phyloP scores from a whole-genome alignment of 1,284 basidiomycete species.

The Ustilago sp. region DNA sequence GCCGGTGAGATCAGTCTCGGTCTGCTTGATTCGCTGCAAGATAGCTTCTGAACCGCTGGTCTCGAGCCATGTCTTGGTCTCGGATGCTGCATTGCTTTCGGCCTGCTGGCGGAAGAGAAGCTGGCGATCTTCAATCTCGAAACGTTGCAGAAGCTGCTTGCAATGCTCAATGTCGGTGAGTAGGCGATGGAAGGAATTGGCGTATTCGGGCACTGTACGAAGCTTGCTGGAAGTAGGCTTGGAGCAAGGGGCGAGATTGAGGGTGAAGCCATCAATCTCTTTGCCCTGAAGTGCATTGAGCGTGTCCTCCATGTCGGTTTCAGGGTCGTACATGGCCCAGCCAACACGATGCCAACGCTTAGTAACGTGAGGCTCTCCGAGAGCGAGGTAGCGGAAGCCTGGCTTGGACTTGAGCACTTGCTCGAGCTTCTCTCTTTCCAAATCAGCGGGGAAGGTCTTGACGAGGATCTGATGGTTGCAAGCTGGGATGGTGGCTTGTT shows the following conservation, averaged over 20 bases:
- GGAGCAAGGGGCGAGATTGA: conserved; percentile 57
- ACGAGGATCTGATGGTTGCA: conserved; percentile 59
- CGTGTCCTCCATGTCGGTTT: conserved; percentile 52
- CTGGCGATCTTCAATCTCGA: conserved; percentile 58
- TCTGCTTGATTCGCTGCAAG: conserved; percentile 26
- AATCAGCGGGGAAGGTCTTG: conserved; percentile 55
- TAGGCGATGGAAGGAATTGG: conserved; percentile 57
- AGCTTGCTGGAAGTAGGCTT: conserved; percentile 59
- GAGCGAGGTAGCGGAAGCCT: conserved; percentile 62
- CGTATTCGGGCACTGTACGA: conserved; percentile 56
- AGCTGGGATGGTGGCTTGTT: conserved; percentile 54
- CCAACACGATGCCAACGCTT: conserved; percentile 60
- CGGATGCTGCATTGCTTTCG: conserved; percentile 13
- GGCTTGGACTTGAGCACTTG: conserved; percentile 46
- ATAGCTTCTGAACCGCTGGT: conserved; percentile 44
- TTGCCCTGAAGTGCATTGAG: conserved; percentile 52
- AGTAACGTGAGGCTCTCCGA: conserved; percentile 61
- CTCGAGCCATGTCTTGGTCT: conserved; percentile 39
- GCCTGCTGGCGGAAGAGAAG: conserved; percentile 38
- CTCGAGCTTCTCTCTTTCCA: conserved; percentile 53
- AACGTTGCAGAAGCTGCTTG: conserved; percentile 44
- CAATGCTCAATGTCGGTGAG: conserved; percentile 56
- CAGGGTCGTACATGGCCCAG: conserved; percentile 62
- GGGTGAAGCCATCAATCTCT: conserved; percentile 51
- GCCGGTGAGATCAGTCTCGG: conserved; percentile 28